Evolutionary conservation across 192 early-diverging fungal species (phyloP).

Genomic region (Backusella circina): DNA sequence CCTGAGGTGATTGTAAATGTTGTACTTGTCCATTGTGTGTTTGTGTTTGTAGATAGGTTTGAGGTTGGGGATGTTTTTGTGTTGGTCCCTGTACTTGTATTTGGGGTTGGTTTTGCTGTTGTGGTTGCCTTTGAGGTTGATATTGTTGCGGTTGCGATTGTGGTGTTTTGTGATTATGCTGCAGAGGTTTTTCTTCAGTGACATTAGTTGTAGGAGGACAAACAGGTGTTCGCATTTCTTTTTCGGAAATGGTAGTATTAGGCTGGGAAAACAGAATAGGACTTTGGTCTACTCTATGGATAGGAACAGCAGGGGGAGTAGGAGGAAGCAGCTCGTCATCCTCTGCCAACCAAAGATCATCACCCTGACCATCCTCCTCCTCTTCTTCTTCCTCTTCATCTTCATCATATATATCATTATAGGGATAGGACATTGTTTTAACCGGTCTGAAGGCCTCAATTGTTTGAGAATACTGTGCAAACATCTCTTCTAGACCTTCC

Average conservation of each 20-base stretch:
- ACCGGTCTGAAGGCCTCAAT: conserved; percentile 26
- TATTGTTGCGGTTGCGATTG: neutral
- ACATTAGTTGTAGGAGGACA: neutral
- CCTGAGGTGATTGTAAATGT: neutral
- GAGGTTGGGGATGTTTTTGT: neutral
- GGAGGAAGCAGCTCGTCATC: neutral
- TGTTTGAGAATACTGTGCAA: conserved; percentile 28
- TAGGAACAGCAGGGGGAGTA: neutral
- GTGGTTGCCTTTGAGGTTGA: neutral
- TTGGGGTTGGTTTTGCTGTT: neutral
- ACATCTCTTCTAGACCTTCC: conserved; percentile 30
- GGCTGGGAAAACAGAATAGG: conserved; percentile 7
- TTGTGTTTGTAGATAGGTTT: neutral
- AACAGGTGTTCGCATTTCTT: neutral
- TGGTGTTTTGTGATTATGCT: neutral
- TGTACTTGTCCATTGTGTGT: neutral
- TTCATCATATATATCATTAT: conserved; percentile 10
- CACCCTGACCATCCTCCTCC: conserved; percentile 2
- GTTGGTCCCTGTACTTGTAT: neutral
- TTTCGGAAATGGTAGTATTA: conserved; percentile 12
- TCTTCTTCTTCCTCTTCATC: conserved; percentile 2
- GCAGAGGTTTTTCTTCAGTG: neutral
- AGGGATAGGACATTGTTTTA: neutral
- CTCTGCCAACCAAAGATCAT: conserved; percentile 1
- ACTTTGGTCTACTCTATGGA: neutral